phyloP scores from a whole-genome alignment of 257 asterid species.

The Scutellaria minor region DNA sequence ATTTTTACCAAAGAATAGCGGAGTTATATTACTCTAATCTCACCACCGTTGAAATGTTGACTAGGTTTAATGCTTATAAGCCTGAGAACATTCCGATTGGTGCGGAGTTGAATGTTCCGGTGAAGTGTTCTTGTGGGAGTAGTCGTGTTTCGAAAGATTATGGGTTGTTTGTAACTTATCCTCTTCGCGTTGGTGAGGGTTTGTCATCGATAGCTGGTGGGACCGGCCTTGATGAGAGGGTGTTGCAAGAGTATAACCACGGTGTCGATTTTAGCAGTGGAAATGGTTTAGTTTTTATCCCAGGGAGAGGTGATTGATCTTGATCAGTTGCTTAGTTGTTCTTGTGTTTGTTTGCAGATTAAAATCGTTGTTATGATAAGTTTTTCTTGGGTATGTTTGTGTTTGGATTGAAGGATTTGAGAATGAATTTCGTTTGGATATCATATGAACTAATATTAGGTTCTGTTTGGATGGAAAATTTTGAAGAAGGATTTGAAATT shows the following conservation, averaged over 20 bases:
- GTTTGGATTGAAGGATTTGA: too few species aligned
- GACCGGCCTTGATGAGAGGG: conserved; percentile 42
- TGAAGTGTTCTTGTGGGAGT: conserved; percentile 71
- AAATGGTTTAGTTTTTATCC: conserved; percentile 65
- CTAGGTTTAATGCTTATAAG: conserved; percentile 51
- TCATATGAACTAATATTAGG: too few species aligned
- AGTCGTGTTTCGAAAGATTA: conserved; percentile 57
- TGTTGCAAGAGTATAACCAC: conserved; percentile 65
- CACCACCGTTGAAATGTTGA: conserved; percentile 58
- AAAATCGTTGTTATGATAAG: not conserved
- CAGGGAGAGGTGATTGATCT: conserved; percentile 58
- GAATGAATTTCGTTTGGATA: too few species aligned
- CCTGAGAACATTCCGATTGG: conserved; percentile 37
- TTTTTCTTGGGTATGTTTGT: too few species aligned
- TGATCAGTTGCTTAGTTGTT: not conserved
- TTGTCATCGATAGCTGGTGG: conserved; percentile 41
- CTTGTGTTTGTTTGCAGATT: too few species aligned
- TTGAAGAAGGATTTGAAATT: too few species aligned
- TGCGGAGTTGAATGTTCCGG: conserved; percentile 49
- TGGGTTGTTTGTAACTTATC: conserved; percentile 64
- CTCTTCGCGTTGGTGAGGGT: conserved; percentile 58
- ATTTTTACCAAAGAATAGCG: conserved; percentile 43
- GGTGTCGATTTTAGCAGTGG: conserved; percentile 60
- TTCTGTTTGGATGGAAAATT: too few species aligned
- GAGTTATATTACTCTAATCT: conserved; percentile 53